phyloP scores from a whole-genome alignment of 164 flowering plant genomes.

The Litsea cubeba region DNA sequence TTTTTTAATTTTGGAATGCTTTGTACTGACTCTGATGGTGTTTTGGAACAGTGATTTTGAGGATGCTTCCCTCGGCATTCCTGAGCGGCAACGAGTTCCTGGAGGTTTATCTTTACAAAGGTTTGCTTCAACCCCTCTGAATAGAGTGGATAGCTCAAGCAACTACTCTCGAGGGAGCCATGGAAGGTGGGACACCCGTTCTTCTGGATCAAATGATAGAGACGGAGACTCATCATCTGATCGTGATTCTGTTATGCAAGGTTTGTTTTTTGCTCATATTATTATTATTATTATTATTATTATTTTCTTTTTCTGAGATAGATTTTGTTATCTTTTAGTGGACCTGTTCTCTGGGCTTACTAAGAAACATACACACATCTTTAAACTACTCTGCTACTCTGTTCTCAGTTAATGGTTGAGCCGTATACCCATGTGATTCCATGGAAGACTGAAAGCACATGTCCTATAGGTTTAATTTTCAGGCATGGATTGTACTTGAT shows the following conservation, averaged over 20 bases:
- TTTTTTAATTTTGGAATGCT: neutral
- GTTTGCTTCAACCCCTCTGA: slow-evolving; percentile 76
- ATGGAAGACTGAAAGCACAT: neutral
- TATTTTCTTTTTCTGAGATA: neutral
- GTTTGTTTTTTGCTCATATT: neutral
- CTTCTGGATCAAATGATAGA: slow-evolving; percentile 65
- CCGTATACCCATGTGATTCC: neutral
- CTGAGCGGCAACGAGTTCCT: slow-evolving; percentile 52
- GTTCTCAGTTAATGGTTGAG: neutral
- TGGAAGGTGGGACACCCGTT: slow-evolving; percentile 84
- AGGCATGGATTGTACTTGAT: neutral
- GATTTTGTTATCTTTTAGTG: too few species aligned
- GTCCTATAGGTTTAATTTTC: neutral
- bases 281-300: too few species aligned
- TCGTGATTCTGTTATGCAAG: slow-evolving; percentile 55
- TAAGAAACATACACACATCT: too few species aligned
- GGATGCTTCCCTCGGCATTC: slow-evolving; percentile 36
- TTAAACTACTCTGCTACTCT: neutral
- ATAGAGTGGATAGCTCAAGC: slow-evolving; percentile 47
- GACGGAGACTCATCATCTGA: slow-evolving; percentile 75
- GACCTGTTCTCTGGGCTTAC: too few species aligned
- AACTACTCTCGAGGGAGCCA: slow-evolving; percentile 50
- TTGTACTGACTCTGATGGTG: neutral
- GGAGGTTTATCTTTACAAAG: slow-evolving; percentile 52
- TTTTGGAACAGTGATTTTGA: slow-evolving; percentile 59